Evolutionary conservation across 306 rosid species (phyloP), one percentile per base, ranked within the genome.

Genomic region (Coriaria nepalensis): DNA sequence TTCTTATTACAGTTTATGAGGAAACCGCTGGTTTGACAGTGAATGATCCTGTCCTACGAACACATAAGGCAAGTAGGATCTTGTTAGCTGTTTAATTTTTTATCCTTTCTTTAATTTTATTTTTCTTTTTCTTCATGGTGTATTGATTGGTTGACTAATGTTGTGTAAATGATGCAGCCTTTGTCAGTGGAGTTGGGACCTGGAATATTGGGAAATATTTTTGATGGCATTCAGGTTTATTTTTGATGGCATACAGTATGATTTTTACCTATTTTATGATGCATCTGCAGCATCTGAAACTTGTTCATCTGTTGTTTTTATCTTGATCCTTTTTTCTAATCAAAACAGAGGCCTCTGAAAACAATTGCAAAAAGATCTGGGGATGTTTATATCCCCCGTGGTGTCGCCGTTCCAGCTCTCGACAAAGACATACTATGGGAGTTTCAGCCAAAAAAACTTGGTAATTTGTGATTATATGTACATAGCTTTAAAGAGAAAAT

Each of bases 181-280:
- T 64, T 92, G 65, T 92, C 98, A n/a, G 98, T 92, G 62, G 98
- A 92, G 79, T 80, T 92, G 73, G 98, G 98, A 49, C 98, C 98
- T 61, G 98, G 96, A 65, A 92, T 92, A 50, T 57, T 85, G 72
- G 98, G 98, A 71, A 92, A 79, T 60, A 92, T 92, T 68, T 92
- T 92, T 66, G 96, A 92, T 60, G 98, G 98, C 59, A 92, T 92
- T 69, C 98, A 92, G 98, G 98, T 92, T 64, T 73, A 68, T 50
- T 20, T 61, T 33, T 39, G 43, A 15, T 58, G 42, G 36, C 47
- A 33, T 56, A 45, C 2, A 53, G 8, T 43, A 49, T 61, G 35
- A 5, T 57, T 51, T 32, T 55, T 46, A 49, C 33, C 43, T 38
- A 58, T 13, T 51, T 15, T 5, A 45, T 14, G 50, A 36, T 36